Evolutionary conservation across 345 rosid genomes (phyloP).

Genomic region (Hibiscus trionum): DNA sequence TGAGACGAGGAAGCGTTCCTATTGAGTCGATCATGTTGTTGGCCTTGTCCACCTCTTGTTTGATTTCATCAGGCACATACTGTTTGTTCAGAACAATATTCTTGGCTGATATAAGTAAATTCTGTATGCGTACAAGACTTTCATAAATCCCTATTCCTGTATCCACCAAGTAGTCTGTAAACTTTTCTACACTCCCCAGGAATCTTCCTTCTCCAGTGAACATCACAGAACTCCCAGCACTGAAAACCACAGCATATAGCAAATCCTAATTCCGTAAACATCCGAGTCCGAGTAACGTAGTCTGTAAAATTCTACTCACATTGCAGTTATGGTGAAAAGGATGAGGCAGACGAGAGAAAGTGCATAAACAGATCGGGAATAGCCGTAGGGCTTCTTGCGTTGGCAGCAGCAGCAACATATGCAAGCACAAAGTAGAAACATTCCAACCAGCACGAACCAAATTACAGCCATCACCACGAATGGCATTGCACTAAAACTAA

Average conservation of each 20-base stretch:
- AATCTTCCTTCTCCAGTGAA: conserved; percentile 37
- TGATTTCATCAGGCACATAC: conserved; percentile 29
- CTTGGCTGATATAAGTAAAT: conserved; percentile 32
- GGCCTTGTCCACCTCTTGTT: conserved; percentile 24
- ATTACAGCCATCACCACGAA: conserved; percentile 29
- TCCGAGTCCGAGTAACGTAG: too few species aligned
- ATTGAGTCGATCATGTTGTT: conserved; percentile 12
- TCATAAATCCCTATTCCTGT: conserved; percentile 26
- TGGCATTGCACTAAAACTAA: conserved; percentile 40
- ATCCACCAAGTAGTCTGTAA: conserved; percentile 26
- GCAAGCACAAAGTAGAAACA: conserved; percentile 25
- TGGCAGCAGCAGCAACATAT: conserved; percentile 32
- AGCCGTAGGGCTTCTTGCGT: conserved; percentile 26
- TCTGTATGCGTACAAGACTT: conserved; percentile 21
- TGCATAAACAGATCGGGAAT: conserved; percentile 33
- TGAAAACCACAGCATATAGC: conserved; percentile 6
- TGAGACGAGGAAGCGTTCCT: conserved; percentile 15
- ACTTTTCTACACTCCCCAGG: conserved; percentile 22
- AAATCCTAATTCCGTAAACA: too few species aligned
- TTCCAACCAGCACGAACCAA: conserved; percentile 45
- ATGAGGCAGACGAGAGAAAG: conserved; percentile 36
- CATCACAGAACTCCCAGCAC: conserved; percentile 36
- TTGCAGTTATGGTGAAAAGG: conserved; percentile 37
- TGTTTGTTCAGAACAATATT: conserved; percentile 23
- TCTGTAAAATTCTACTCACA: conserved; percentile 17